phyloP scores from a whole-genome alignment of 495 filamentous ascomycete genomes.

The Cetradonia linearis region DNA sequence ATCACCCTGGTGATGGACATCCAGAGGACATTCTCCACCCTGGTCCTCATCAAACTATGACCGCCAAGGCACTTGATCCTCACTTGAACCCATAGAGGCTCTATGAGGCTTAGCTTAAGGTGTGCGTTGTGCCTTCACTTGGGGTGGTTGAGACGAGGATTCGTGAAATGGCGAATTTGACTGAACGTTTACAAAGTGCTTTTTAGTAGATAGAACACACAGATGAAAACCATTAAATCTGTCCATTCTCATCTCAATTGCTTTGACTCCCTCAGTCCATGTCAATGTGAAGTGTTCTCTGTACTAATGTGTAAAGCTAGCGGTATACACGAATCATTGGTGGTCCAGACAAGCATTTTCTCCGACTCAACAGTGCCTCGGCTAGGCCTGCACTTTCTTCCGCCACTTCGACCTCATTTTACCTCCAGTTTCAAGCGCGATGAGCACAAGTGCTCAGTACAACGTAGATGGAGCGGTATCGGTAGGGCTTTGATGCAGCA shows the following conservation, averaged over 20 bases:
- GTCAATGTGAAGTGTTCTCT: neutral
- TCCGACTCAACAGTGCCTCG: neutral
- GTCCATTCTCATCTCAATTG: no score
- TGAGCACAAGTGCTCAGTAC: no score
- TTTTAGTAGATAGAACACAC: no score
- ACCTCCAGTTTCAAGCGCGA: no score
- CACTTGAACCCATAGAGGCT: slow-evolving; percentile 24
- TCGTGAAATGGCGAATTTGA: neutral
- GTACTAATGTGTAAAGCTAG: neutral
- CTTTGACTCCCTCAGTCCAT: no score
- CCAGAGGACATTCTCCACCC: slow-evolving; percentile 24
- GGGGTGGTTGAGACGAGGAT: neutral
- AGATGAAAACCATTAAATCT: no score
- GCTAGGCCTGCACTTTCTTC: slow-evolving; percentile 1
- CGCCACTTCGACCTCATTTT: neutral
- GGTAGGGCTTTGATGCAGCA: no score
- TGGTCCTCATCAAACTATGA: slow-evolving; percentile 22
- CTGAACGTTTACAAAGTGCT: neutral
- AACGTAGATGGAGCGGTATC: neutral
- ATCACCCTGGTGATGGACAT: slow-evolving; percentile 23
- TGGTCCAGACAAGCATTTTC: neutral
- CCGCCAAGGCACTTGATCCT: slow-evolving; percentile 24
- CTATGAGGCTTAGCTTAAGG: neutral
- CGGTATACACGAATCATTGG: no score
- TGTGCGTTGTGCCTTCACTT: neutral